phyloP scores from a whole-genome alignment of 2,329 filamentous ascomycete species.

The Triangularia verruculosa region DNA sequence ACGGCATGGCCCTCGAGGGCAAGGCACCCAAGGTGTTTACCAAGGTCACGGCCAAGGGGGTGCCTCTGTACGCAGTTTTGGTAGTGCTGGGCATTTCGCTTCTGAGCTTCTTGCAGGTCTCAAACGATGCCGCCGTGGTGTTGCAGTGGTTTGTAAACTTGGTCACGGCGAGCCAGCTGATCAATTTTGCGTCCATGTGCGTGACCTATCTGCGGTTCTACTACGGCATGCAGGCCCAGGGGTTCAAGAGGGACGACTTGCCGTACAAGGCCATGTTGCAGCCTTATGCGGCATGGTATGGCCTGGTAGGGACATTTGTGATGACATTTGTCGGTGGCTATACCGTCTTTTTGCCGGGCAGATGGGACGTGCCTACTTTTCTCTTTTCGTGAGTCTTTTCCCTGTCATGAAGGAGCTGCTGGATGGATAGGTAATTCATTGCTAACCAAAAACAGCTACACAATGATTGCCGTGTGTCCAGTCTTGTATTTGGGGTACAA shows the following conservation, averaged over 20 bases:
- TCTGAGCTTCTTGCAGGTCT: conserved; percentile 39
- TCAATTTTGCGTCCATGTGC: conserved; percentile 46
- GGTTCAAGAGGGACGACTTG: conserved; percentile 38
- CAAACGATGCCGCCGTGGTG: conserved; percentile 37
- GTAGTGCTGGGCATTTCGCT: conserved; percentile 35
- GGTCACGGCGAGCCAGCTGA: conserved; percentile 38
- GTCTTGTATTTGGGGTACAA: conserved; percentile 66
- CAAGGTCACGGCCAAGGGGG: conserved; percentile 41
- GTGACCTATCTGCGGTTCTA: conserved; percentile 47
- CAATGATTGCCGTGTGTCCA: conserved; percentile 32
- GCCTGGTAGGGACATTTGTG: conserved; percentile 44
- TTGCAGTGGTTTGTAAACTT: conserved; percentile 40
- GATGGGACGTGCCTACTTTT: conserved; percentile 33
- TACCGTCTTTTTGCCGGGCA: conserved; percentile 41
- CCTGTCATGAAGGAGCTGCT: background rate
- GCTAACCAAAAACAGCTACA: conserved; percentile 27
- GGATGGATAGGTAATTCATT: background rate
- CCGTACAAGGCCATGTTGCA: conserved; percentile 50
- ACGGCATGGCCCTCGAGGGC: conserved; percentile 48
- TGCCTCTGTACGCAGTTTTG: conserved; percentile 41
- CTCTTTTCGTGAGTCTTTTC: conserved; percentile 32
- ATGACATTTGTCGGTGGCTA: conserved; percentile 58
- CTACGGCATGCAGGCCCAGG: conserved; percentile 52
- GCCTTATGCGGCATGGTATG: conserved; percentile 51
- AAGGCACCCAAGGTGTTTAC: conserved; percentile 44